Evolutionary conservation across 345 rosid species (phyloP).

Genomic region (Gynandropsis gynandra): DNA sequence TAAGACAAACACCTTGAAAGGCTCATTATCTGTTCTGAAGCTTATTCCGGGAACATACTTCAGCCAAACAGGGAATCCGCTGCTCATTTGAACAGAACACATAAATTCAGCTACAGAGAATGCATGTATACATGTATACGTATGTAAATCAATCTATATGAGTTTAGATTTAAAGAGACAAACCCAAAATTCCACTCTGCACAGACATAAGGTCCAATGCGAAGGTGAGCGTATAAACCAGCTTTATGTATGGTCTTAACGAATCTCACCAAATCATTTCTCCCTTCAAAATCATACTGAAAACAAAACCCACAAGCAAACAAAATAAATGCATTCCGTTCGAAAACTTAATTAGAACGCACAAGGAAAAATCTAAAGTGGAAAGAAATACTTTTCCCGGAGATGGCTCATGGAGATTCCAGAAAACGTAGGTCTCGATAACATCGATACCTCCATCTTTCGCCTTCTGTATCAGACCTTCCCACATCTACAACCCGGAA

Average conservation of each 20-base stretch:
- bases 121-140: neutral
- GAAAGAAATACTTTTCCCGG: constrained; percentile 69
- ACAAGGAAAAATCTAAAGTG: neutral
- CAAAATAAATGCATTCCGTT: neutral
- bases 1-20: constrained; percentile 77
- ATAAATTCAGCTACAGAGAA: neutral
- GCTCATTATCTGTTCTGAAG: constrained; percentile 98
- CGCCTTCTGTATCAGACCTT: constrained; percentile 94
- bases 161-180: constrained; percentile 26
- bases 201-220: constrained; percentile 97
- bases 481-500: constrained; percentile 78
- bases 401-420: constrained; percentile 99
- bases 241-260: constrained; percentile 71
- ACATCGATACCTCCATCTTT: constrained; percentile 95
- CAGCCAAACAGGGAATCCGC: constrained; percentile 99
- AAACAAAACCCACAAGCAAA: constrained; percentile 18
- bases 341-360: neutral
- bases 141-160: neutral
- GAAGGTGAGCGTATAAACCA: constrained; percentile 90
- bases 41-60: constrained; percentile 99
- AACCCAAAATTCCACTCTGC: constrained; percentile 99
- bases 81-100: constrained; percentile 24
- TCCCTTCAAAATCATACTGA: constrained; percentile 88
- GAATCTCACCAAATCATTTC: constrained; percentile 92
- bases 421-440: constrained; percentile 93